Evolutionary conservation across 768 basidiomycete species (phyloP).

Genomic region (Suillus sp.): DNA sequence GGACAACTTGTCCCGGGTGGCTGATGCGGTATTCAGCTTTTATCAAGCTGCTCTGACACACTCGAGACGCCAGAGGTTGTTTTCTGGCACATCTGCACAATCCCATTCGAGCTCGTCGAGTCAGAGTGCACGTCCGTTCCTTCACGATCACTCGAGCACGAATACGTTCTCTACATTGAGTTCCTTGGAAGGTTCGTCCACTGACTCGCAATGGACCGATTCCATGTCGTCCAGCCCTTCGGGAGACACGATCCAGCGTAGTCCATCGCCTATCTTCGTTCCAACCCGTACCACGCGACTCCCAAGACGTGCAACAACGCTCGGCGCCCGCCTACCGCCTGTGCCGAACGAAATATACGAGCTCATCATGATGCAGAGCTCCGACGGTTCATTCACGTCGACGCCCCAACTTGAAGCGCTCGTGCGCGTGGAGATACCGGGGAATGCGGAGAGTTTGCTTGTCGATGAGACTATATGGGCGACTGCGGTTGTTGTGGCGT

Average conservation of each 20-base stretch:
- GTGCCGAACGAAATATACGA: slow-evolving; percentile 34
- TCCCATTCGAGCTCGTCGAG: slow-evolving; percentile 16
- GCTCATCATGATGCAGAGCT: slow-evolving; percentile 42
- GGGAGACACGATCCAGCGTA: slow-evolving; percentile 30
- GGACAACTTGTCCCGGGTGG: slow-evolving; percentile 15
- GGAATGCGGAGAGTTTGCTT: slow-evolving; percentile 29
- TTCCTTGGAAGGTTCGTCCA: slow-evolving; percentile 42
- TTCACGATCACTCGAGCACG: slow-evolving; percentile 32
- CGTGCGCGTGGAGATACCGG: slow-evolving; percentile 37
- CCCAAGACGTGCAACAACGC: background rate
- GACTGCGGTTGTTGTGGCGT: slow-evolving; percentile 50
- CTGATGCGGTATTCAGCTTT: slow-evolving; percentile 20
- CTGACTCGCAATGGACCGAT: slow-evolving; percentile 36
- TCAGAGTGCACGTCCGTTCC: slow-evolving; percentile 13
- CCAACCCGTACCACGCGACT: slow-evolving; percentile 15
- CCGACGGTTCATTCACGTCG: slow-evolving; percentile 50
- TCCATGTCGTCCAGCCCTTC: slow-evolving; percentile 26
- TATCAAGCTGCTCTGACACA: background rate
- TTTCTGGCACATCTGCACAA: slow-evolving; percentile 27
- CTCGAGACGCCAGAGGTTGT: background rate
- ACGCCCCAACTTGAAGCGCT: slow-evolving; percentile 35
- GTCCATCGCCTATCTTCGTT: slow-evolving; percentile 34
- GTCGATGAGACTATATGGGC: slow-evolving; percentile 47
- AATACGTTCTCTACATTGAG: slow-evolving; percentile 50
- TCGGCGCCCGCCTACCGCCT: slow-evolving; percentile 3